A percentile compares a stretch with the other conserved stretches of the same genome.
These are phyloP conservation scores for Solanum clarkiae DNA, from an alignment of 257 asterid species.

Conservation along the genomic window DNA sequence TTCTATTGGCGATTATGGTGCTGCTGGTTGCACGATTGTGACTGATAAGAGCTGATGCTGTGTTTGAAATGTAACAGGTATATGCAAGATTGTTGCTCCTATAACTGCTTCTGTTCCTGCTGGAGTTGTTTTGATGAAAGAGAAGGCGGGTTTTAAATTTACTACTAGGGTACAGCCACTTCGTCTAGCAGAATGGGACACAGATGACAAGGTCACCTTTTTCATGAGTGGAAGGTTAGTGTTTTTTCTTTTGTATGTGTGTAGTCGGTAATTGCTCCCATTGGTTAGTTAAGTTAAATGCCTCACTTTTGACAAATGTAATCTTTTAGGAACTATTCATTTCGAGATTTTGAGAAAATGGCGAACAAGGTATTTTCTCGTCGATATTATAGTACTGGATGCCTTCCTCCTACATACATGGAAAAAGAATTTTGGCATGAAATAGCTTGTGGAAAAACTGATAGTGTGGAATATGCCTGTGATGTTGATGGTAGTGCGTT, in stretches of 20 bases:
- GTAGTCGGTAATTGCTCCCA: neutral
- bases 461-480: constrained; percentile 99
- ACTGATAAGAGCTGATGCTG: constrained; percentile 4
- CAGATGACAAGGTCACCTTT: constrained; percentile 81
- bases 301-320: constrained; percentile 18
- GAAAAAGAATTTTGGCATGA: constrained; percentile 99
- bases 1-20: neutral
- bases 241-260: neutral
- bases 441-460: constrained; percentile 92
- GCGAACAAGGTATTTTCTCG: constrained; percentile 93
- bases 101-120: constrained; percentile 90
- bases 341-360: constrained; percentile 97
- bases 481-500: constrained; percentile 99
- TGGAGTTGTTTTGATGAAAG: constrained; percentile 87
- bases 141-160: constrained; percentile 78
- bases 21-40: neutral
- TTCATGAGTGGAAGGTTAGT: constrained; percentile 93
- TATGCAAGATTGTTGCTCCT: constrained; percentile 96
- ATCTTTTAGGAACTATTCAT: constrained; percentile 78
- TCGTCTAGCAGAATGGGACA: constrained; percentile 93
- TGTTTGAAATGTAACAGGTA: constrained; percentile 38
- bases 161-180: constrained; percentile 97
- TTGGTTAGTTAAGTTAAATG: neutral
- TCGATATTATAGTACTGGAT: constrained; percentile 80
- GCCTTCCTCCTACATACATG: constrained; percentile 79